These are phyloP conservation scores for Acanthamoeba lenticulata DNA, from an alignment of 208 protist genomes.

Conservation along the genomic window DNA sequence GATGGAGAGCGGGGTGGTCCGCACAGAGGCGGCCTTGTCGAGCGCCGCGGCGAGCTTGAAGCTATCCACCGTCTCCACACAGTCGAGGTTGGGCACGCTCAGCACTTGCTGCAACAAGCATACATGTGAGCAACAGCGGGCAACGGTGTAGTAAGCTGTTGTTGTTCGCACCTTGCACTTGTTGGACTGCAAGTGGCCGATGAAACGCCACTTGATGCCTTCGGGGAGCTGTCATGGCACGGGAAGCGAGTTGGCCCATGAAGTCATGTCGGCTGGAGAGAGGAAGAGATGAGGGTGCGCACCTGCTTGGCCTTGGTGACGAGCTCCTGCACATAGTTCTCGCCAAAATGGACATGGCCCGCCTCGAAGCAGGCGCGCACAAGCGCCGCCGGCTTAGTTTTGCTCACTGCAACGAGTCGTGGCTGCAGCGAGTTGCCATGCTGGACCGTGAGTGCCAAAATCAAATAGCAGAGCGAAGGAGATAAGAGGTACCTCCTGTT, in stretches of 20 bases:
- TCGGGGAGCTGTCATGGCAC: slow-evolving; percentile 80
- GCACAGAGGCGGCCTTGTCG: slow-evolving; percentile 79
- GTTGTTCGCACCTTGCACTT: slow-evolving; percentile 92
- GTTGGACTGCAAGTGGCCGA: slow-evolving; percentile 98
- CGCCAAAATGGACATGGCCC: slow-evolving; percentile 92
- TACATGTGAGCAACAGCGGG: slow-evolving; percentile 20
- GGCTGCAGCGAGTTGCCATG: too few species aligned
- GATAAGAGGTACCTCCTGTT: not conserved
- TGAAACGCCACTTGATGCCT: slow-evolving; percentile 97
- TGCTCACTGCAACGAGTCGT: slow-evolving; percentile 85
- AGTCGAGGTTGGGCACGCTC: slow-evolving; percentile 72
- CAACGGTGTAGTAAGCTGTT: not conserved
- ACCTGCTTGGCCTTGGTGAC: slow-evolving; percentile 89
- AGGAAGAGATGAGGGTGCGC: not conserved
- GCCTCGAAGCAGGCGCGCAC: slow-evolving; percentile 78
- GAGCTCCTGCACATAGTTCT: slow-evolving; percentile 98
- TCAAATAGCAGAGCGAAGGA: not conserved
- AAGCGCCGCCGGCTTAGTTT: slow-evolving; percentile 84
- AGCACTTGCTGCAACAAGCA: slow-evolving; percentile 19
- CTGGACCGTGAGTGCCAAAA: too few species aligned
- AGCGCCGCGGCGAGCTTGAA: slow-evolving; percentile 92
- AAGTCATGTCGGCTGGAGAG: not conserved
- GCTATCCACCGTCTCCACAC: slow-evolving; percentile 94
- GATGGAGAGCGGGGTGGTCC: slow-evolving; percentile 83
- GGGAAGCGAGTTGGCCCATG: not conserved